phyloP scores from a whole-genome alignment of 78 protist species.

The Polysphondylium violaceum region DNA sequence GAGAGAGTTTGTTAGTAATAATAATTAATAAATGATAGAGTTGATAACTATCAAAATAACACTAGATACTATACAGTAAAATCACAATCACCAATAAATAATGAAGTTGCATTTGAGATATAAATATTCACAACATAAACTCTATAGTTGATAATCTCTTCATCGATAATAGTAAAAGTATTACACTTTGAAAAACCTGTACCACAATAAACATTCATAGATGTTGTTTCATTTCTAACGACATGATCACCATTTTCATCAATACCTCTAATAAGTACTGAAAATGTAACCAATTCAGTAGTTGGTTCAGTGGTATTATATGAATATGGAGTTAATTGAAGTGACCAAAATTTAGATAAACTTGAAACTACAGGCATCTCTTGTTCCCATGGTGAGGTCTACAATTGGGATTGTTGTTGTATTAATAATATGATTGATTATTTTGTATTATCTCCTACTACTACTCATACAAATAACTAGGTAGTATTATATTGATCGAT shows the following conservation, averaged over 20 bases:
- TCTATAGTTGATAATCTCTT: not conserved
- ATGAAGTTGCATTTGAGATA: not conserved
- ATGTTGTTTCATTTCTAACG: not conserved
- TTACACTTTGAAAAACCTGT: constrained; percentile 30
- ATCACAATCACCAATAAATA: constrained; percentile 50
- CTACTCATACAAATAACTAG: too few species aligned
- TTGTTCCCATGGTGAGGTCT: constrained; percentile 19
- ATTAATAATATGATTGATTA: too few species aligned
- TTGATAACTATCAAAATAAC: too few species aligned
- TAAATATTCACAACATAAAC: not conserved
- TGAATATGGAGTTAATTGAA: constrained; percentile 42
- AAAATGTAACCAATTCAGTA: not conserved
- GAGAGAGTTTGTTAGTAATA: not conserved
- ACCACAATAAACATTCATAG: not conserved
- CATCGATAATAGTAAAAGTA: constrained; percentile 38
- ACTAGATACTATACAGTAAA: not conserved
- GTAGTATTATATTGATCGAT: too few species aligned
- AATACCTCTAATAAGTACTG: not conserved
- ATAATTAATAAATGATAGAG: too few species aligned
- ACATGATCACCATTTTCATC: not conserved
- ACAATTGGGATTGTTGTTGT: too few species aligned
- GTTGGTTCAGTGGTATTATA: constrained; percentile 16
- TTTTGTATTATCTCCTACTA: too few species aligned
- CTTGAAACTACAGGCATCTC: not conserved
- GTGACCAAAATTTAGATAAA: constrained; percentile 56